These are phyloP conservation scores for Areca catechu DNA, from an alignment of 176 grass and related monocot genomes.

Conservation along the genomic window DNA sequence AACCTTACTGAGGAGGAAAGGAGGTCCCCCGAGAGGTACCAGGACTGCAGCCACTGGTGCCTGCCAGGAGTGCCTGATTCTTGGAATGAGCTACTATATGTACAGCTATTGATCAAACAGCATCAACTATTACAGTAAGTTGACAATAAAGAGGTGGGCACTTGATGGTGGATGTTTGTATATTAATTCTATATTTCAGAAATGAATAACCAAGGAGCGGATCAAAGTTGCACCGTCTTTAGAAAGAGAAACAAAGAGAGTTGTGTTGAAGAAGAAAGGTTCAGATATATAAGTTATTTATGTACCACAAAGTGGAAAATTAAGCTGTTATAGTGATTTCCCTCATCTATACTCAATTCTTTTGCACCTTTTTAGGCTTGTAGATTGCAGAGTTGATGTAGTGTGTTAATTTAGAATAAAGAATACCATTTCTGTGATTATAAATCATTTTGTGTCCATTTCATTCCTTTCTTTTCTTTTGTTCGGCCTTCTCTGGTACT, in stretches of 20 bases:
- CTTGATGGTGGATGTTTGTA: background rate
- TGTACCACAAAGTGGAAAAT: background rate
- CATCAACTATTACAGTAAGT: slow-evolving; percentile 38
- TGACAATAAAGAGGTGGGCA: slow-evolving; percentile 24
- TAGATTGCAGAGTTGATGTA: slow-evolving; percentile 35
- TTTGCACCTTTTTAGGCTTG: slow-evolving; percentile 20
- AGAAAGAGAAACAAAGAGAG: background rate
- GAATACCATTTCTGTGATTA: slow-evolving; percentile 22
- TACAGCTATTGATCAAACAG: slow-evolving; percentile 48
- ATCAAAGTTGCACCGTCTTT: background rate
- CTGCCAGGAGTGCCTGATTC: slow-evolving; percentile 78
- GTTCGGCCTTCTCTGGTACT: no score
- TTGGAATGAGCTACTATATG: slow-evolving; percentile 79
- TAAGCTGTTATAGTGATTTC: slow-evolving; percentile 12
- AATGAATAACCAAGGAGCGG: background rate
- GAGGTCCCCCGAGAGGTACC: slow-evolving; percentile 43
- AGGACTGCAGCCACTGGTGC: slow-evolving; percentile 92
- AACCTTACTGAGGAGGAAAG: slow-evolving; percentile 50
- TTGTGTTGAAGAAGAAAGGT: slow-evolving; percentile 24
- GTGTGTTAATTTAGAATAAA: slow-evolving; percentile 30
- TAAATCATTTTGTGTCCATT: slow-evolving; percentile 5
- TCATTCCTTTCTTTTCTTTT: background rate
- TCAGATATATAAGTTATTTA: slow-evolving; percentile 4
- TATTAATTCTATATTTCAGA: background rate
- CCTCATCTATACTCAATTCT: slow-evolving; percentile 19